Base-by-base conservation (phyloP, 106 monocot genomes). In the Triglochin maritima region DNA sequence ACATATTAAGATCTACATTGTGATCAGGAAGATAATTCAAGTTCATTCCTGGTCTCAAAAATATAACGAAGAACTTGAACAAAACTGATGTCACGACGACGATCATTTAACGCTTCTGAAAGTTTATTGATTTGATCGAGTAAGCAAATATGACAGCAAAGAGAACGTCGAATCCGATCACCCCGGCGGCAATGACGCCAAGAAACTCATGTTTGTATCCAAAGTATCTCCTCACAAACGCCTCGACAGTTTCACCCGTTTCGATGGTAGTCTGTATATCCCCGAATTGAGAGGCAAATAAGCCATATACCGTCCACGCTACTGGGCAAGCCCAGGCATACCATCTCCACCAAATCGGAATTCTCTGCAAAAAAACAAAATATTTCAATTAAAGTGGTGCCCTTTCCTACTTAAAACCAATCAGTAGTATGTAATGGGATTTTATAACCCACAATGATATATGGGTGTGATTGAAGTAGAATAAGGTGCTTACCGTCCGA, bases 311-410 rank as follows among this genome's bases (percentile, higher is more conserved):
- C 6, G 75, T 75, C 75, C 75, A 75, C n/a, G 75, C 42, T 9
- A 75, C 67, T 11, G 75, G 75, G 52, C 75, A 75, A 8, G n/a
- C 51, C 75, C 75, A 75, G 14, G 60, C 67, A 50, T 75, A 75
- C 75, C 75, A 68, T 53, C 75, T 67, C 75, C 75, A 75, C 75
- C 75, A 75, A 17, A 75, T 52, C n/a, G 75, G 75, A 17, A 68
- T 68, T 50, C 50, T 67, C 75, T 75, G 75, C 47, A 10, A 46
- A 9, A 10, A n/a, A 29, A 29, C 29, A 29, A 0, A 29, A 29
- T 29, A 29, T 29, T 29, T 29, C 29, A 29, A n/a, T n/a, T n/a
- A n/a, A n/a, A n/a, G n/a, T n/a, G n/a, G n/a, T n/a, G n/a, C n/a
- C n/a, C n/a, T n/a, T n/a, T n/a, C n/a, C n/a, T 29, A 29, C 29